phyloP scores from a whole-genome alignment of 1,284 basidiomycete species.

The Dichomitus squalens region DNA sequence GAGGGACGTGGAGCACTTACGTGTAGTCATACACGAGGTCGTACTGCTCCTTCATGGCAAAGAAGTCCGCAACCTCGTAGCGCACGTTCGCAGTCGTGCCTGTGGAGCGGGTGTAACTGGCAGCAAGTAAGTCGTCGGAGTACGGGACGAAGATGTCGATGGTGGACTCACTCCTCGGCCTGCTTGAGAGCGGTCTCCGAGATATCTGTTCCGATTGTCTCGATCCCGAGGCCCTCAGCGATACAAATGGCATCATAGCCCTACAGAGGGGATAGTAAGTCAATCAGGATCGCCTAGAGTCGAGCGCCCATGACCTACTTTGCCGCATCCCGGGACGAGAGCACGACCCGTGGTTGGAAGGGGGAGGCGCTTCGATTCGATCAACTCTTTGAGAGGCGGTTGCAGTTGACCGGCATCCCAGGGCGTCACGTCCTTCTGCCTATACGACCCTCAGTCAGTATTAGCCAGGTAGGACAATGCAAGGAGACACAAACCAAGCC shows the following conservation, averaged over 20 bases:
- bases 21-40: constrained; percentile 72
- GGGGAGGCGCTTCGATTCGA: constrained; percentile 49
- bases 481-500: constrained; percentile 22
- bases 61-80: constrained; percentile 57
- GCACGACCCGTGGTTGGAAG: constrained; percentile 58
- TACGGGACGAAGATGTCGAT: neutral
- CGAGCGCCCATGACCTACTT: constrained; percentile 40
- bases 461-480: neutral
- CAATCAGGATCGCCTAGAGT: neutral
- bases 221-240: constrained; percentile 49
- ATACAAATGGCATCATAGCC: constrained; percentile 67
- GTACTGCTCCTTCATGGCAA: constrained; percentile 39
- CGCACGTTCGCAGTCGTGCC: constrained; percentile 30
- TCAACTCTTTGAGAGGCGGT: constrained; percentile 53
- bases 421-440: constrained; percentile 60
- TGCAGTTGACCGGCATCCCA: constrained; percentile 66
- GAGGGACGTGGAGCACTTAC: constrained; percentile 40
- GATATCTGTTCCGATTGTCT: constrained; percentile 58
- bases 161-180: constrained; percentile 46
- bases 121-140: too few species aligned
- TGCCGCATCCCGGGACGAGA: constrained; percentile 75
- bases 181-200: constrained; percentile 54
- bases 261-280: neutral
- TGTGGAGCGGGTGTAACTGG: constrained; percentile 2
- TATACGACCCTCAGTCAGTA: constrained; percentile 26